These are phyloP conservation scores for Elsinoe australis DNA, from an alignment of 2,329 filamentous ascomycete species.

Conservation along the genomic window DNA sequence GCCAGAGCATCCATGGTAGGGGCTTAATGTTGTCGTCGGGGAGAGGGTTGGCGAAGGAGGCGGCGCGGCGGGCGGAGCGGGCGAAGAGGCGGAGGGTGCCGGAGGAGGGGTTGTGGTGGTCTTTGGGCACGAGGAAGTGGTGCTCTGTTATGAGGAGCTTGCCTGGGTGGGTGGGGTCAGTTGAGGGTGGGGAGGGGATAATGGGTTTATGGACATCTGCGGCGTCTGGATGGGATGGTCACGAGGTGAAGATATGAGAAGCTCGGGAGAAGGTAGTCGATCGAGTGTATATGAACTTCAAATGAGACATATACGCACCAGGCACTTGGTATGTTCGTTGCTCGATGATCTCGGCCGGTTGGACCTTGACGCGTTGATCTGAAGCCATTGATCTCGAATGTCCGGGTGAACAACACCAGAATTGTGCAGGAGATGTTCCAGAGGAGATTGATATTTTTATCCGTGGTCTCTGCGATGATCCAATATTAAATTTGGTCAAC, in stretches of 20 bases:
- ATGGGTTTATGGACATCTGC: no score
- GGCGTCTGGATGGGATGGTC: no score
- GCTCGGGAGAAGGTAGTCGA: no score
- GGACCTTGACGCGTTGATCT: conserved; percentile 23
- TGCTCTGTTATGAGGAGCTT: conserved; percentile 70
- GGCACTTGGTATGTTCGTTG: conserved; percentile 40
- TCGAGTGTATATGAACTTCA: no score
- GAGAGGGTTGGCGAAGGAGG: conserved; percentile 49
- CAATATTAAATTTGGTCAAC: no score
- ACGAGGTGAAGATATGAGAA: no score
- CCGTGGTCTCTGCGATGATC: no score
- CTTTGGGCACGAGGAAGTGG: conserved; percentile 78
- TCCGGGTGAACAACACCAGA: not conserved
- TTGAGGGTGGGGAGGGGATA: not conserved
- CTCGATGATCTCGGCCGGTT: conserved; percentile 41
- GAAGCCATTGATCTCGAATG: conserved; percentile 8
- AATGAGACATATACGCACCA: conserved; percentile 31
- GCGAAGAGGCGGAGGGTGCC: conserved; percentile 68
- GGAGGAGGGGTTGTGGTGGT: conserved; percentile 56
- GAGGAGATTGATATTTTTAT: not conserved
- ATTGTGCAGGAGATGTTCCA: not conserved
- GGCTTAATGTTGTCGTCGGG: conserved; percentile 39
- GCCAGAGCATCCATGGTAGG: conserved; percentile 58
- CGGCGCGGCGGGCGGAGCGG: conserved; percentile 60
- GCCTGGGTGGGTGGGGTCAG: conserved; percentile 42